These are phyloP conservation scores for Clonostachys sp. DNA, from an alignment of 2,329 filamentous ascomycete genomes.

Conservation along the genomic window DNA sequence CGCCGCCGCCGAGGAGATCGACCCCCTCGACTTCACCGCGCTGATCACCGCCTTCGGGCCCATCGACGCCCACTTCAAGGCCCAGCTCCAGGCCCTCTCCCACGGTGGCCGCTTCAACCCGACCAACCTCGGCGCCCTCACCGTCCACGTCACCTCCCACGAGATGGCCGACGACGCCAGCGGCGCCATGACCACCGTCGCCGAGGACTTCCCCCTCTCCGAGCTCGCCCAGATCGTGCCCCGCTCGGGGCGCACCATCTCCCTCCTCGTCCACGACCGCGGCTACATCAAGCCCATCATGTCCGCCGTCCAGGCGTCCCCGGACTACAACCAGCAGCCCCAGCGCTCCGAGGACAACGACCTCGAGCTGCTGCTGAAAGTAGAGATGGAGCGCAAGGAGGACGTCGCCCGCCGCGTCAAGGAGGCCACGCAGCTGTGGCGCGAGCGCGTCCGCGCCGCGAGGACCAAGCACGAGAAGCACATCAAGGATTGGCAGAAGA, in stretches of 20 bases:
- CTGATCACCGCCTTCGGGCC: constrained; percentile 35
- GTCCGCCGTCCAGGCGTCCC: constrained; percentile 45
- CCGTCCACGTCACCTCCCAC: constrained; percentile 27
- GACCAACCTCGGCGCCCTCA: constrained; percentile 38
- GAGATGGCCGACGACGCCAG: constrained; percentile 11
- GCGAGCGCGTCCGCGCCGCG: constrained; percentile 40
- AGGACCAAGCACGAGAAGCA: constrained; percentile 41
- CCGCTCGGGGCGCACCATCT: constrained; percentile 31
- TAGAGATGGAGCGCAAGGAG: constrained; percentile 47
- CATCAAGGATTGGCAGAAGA: constrained; percentile 44
- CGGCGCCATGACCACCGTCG: constrained; percentile 1
- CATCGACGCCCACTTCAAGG: constrained; percentile 34
- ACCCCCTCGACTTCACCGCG: constrained; percentile 45
- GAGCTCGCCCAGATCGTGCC: constrained; percentile 52
- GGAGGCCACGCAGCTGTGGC: constrained; percentile 44
- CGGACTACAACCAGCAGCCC: constrained; percentile 57
- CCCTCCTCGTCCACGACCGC: constrained; percentile 34
- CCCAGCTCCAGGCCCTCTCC: constrained; percentile 32
- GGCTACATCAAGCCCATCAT: constrained; percentile 48
- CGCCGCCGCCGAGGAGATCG: constrained; percentile 24
- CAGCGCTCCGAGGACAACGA: constrained; percentile 54
- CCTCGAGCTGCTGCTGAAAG: constrained; percentile 49
- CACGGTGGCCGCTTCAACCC: constrained; percentile 49
- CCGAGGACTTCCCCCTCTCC: constrained; percentile 38
- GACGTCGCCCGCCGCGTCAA: constrained; percentile 36